These are phyloP conservation scores for Scenedesmus sp. DNA, from an alignment of 163 green algal genomes.

Conservation along the genomic window DNA sequence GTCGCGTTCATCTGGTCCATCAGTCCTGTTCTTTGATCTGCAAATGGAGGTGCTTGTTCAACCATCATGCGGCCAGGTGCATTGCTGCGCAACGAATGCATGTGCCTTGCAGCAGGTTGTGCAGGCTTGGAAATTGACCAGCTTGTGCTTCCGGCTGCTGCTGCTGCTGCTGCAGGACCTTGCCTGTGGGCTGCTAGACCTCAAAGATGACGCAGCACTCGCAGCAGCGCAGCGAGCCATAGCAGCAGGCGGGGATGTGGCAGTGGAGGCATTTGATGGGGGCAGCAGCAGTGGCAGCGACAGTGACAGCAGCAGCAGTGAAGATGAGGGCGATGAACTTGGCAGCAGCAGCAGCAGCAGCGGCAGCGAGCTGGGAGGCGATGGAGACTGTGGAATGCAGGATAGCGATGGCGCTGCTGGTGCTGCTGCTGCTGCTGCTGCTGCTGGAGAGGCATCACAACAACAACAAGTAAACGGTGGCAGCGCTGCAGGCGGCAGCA, in stretches of 20 bases:
- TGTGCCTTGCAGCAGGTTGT: too few relatives aligned
- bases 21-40: neutral
- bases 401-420: neutral
- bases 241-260: constrained; percentile 41
- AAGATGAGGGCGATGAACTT: neutral
- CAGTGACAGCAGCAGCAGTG: neutral
- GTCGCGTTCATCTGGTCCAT: neutral
- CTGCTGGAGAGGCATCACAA: neutral
- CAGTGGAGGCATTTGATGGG: constrained; percentile 34
- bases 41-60: too few relatives aligned
- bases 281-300: constrained; percentile 5
- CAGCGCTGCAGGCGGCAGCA: neutral
- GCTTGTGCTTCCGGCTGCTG: neutral
- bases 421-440: neutral
- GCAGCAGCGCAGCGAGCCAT: constrained; percentile 45
- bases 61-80: neutral
- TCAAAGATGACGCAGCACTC: constrained; percentile 36
- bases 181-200: constrained; percentile 38
- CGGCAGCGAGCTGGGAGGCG: neutral
- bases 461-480: neutral
- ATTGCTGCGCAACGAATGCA: neutral
- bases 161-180: constrained; percentile 37
- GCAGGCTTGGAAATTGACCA: neutral
- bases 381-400: neutral
- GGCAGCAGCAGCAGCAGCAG: constrained; percentile 17